A percentile compares a stretch with the other conserved stretches of the same genome.
Conservation (phyloP, 2,329 filamentous ascomycete genomes). For the Ophiocordyceps robertsii region DNA sequence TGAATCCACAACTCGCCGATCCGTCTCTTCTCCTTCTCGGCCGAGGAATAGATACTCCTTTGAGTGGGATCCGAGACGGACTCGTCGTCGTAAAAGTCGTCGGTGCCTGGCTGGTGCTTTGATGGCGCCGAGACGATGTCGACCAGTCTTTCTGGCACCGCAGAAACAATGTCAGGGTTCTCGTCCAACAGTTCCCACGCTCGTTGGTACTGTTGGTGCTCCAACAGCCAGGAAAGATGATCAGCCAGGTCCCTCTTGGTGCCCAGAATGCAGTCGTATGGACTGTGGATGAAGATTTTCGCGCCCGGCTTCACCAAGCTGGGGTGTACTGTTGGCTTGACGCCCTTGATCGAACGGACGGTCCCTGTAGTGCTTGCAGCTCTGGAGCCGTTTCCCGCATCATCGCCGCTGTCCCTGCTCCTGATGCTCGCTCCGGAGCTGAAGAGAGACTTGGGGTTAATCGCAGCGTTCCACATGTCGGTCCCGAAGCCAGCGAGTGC, state of each 20-base stretch:
- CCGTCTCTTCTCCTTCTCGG: constrained; percentile 76
- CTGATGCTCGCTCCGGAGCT: constrained; percentile 70
- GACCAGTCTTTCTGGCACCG: constrained; percentile 22
- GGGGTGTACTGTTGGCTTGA: constrained; percentile 31
- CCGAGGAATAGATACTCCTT: constrained; percentile 45
- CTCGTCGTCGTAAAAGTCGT: constrained; percentile 64
- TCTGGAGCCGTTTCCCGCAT: constrained; percentile 32
- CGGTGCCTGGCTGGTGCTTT: constrained; percentile 24
- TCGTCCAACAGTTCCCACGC: constrained; percentile 85
- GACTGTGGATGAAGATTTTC: constrained; percentile 88
- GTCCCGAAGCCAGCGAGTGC: constrained; percentile 57
- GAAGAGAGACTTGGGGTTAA: constrained; percentile 78
- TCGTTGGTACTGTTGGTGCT: constrained; percentile 66
- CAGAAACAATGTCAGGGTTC: constrained; percentile 59
- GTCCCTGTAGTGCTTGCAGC: constrained; percentile 19
- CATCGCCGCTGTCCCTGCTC: constrained; percentile 48
- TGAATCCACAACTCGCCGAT: constrained; percentile 92
- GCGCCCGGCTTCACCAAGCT: constrained; percentile 41
- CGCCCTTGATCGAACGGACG: constrained; percentile 11
- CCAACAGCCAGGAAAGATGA: constrained; percentile 73
- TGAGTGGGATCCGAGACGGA: constrained; percentile 42
- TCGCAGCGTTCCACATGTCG: constrained; percentile 81
- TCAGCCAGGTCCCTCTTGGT: constrained; percentile 78
- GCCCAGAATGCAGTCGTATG: constrained; percentile 89
- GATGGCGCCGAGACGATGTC: constrained; percentile 29